Evolutionary conservation across 305 asterid genomes (phyloP), one percentile per base, ranked within the genome.

Genomic region (Ilex paraguariensis): DNA sequence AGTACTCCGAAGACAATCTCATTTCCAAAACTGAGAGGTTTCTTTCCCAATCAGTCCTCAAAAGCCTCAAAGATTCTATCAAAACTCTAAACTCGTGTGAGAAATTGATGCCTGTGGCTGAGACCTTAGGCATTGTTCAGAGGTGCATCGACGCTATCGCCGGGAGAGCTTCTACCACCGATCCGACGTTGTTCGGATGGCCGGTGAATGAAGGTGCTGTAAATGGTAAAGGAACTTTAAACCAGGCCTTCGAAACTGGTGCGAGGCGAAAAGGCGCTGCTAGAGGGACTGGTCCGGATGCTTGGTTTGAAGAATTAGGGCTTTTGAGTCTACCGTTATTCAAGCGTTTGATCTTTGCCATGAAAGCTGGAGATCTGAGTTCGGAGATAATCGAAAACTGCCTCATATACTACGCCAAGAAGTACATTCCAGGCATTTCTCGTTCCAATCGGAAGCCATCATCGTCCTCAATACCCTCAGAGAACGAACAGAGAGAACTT

Each of bases 181-280:
- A 90, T 86, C 95, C 96, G 56, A 73, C 97, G 46, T 65, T 90
- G 45, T 86, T 93, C 10, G 97, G 99, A 13, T 93, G 99, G 97
- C 97, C 99, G 33, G 87, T 90, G 52, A 87, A 69, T 65, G 96
- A 82, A 66, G 84, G 79, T 9, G 74, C 66, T 42, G 28, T 53
- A 5, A 68, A 63, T 50, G 12, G 54, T 59, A 51, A 62, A 13
- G 69, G 60, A 14, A 5, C 30, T 52, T 14, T 2, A 1, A 46
- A 46, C 13, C 52, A 46, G 52, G 52, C 13, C 3, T 10, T 46
- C 10, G 87, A 78, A 45, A 64, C 45, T 10, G 63, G 54, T 67
- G 60, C 70, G 40, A 56, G 81, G 62, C 73, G 81, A 58, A 78
- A 70, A 60, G 61, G 30, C 17, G 56, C 57, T 60, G 21, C 81